Percentiles rank a stretch among this genome's conserved stretches.
Conservation (phyloP, 164 flowering plant genomes). For the Protea cynaroides region DNA sequence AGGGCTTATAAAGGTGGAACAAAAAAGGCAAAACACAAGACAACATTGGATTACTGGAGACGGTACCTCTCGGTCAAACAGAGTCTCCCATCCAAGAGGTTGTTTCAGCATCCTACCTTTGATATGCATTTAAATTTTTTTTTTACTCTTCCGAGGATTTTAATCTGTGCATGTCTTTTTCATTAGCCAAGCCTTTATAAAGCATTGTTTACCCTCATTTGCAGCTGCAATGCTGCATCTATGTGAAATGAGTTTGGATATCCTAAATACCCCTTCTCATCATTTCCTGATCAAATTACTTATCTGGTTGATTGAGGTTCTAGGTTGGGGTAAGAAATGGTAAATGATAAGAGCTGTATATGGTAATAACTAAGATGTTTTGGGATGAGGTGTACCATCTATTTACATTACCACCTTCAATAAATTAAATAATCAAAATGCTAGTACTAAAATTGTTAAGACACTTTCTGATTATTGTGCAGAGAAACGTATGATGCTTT, state of each 20-base stretch:
- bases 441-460: conserved; percentile 1
- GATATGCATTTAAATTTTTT: neutral
- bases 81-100: conserved; percentile 70
- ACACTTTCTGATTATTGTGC: conserved; percentile 18
- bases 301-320: too few relatives aligned
- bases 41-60: conserved; percentile 77
- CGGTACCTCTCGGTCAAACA: conserved; percentile 79
- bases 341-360: neutral
- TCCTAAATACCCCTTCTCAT: too few relatives aligned
- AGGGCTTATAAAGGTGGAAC: conserved; percentile 77
- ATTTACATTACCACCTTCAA: neutral
- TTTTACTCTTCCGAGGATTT: too few relatives aligned
- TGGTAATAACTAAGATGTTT: neutral
- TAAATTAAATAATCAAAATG: neutral
- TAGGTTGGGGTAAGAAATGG: neutral
- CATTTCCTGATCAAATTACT: too few relatives aligned
- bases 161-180: too few relatives aligned
- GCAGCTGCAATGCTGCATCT: too few relatives aligned
- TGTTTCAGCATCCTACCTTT: conserved; percentile 3
- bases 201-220: too few relatives aligned
- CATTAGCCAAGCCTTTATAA: too few relatives aligned
- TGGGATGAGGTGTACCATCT: neutral
- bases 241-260: too few relatives aligned
- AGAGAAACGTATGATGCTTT: conserved; percentile 34
- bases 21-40: conserved; percentile 78